Percentiles rank a stretch among this genome's conserved stretches.
phyloP scores from a whole-genome alignment of 768 basidiomycete genomes.

The Lactarius deliciosus region DNA sequence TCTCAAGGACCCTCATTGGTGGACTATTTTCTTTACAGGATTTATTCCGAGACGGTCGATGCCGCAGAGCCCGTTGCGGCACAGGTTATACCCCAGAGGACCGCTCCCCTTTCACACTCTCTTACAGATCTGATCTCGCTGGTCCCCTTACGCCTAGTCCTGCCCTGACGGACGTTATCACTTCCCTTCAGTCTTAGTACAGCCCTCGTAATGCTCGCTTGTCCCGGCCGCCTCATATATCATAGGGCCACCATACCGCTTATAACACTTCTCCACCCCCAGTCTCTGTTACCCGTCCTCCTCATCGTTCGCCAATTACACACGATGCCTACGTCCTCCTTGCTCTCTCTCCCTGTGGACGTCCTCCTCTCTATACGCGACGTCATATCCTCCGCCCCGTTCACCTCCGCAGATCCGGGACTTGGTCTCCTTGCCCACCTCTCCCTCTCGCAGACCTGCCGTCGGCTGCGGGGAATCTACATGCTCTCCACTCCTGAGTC shows the following conservation, averaged over 20 bases:
- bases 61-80: conserved; percentile 15
- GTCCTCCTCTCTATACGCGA: conserved; percentile 31
- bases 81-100: conserved; percentile 17
- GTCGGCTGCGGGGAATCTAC: conserved; percentile 25
- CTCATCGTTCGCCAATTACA: background rate
- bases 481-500: conserved; percentile 19
- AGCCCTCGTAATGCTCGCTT: conserved; percentile 17
- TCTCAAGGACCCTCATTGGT: conserved; percentile 2
- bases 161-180: conserved; percentile 24
- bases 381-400: conserved; percentile 23
- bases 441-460: conserved; percentile 26
- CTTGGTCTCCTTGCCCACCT: conserved; percentile 27
- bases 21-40: background rate
- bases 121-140: conserved; percentile 22
- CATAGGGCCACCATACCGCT: conserved; percentile 9
- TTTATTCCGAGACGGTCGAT: background rate
- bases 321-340: conserved; percentile 12
- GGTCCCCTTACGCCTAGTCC: conserved; percentile 17
- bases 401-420: conserved; percentile 21
- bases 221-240: conserved; percentile 12
- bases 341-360: conserved; percentile 28
- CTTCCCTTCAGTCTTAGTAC: conserved; percentile 12
- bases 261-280: conserved; percentile 17
- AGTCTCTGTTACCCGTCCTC: conserved; percentile 2
- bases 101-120: background rate